These are phyloP conservation scores for Coffea canephora DNA, from an alignment of 257 asterid genomes.

Conservation along the genomic window DNA sequence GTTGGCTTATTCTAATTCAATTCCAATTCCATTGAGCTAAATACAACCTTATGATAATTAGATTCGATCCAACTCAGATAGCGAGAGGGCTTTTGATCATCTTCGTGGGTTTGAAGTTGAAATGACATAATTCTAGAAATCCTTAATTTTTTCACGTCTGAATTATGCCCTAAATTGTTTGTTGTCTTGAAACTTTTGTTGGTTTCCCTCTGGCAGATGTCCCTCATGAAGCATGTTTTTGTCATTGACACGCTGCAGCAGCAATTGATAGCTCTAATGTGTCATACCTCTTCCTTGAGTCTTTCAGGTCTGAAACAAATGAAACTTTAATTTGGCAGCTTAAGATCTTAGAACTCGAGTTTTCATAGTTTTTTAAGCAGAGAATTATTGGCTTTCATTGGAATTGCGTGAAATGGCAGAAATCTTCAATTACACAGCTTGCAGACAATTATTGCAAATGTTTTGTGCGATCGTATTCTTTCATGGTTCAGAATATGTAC, in stretches of 20 bases:
- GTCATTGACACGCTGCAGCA: constrained; percentile 29
- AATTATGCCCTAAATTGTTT: no score
- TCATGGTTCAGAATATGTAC: constrained; percentile 67
- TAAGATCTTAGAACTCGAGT: neutral
- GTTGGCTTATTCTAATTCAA: no score
- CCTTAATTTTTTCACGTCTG: no score
- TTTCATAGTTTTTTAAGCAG: constrained; percentile 25
- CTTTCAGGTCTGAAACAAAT: constrained; percentile 52
- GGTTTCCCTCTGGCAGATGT: constrained; percentile 19
- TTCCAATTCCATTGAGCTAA: no score
- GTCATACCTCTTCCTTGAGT: constrained; percentile 26
- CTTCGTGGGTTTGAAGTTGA: no score
- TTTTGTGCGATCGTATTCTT: constrained; percentile 60
- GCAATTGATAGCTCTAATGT: constrained; percentile 30
- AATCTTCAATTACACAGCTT: constrained; percentile 50
- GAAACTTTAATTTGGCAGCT: neutral
- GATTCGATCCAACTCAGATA: no score
- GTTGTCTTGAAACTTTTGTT: neutral
- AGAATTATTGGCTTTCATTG: constrained; percentile 26
- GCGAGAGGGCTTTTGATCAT: no score
- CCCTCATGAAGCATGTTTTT: constrained; percentile 30
- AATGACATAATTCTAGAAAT: no score
- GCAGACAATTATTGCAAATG: constrained; percentile 69
- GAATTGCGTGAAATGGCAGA: constrained; percentile 57
- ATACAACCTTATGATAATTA: no score